Base-by-base conservation (phyloP, 805 yeast genomes). In the Komagataella populi region DNA sequence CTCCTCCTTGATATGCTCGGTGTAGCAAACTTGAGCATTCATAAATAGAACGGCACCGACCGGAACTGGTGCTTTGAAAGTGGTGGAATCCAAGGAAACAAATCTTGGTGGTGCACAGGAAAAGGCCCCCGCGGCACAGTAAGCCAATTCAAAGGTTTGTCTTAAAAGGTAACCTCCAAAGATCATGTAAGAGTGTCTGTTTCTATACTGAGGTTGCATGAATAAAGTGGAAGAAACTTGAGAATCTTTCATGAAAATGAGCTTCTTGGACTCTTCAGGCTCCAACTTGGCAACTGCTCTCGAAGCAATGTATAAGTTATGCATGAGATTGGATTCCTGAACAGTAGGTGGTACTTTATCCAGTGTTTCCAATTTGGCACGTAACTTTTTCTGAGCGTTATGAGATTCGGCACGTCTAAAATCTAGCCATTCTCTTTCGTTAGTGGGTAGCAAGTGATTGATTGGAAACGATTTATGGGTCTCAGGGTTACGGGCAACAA, bases 171-270 rank as follows among this genome's bases (percentile, higher is more conserved):
- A 90, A 24, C 98, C 98, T 59, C 98, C 98, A 66, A 90, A 90
- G 48, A 90, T 87, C 87, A 89, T 88, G 68, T 84, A 87, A 3
- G 95, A 85, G 64, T 90, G 96, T 64, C 96, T 79, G 71, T 90
- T 90, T 68, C 97, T 80, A 70, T 89, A 90, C 70, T 90, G 97
- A 1, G 97, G 97, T 68, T 90, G 97, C 91, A 90, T 91, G 67
- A 89, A 81, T 60, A 83, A 76, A 6, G 96, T 87, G 8, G 95
- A 84, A 50, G 77, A 71, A 50, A 86, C 74, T 50, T 65, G 69
- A 1, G 96, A 83, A 55, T 87, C 83, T 49, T 77, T 74, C 95
- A 88, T 85, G 57, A 77, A 77, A 47, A 73, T 70, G 30, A 83
- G 64, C 55, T 77, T 77, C 22, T 65, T 65, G n/a, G 84, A 83